Conservation (phyloP, 2,329 filamentous ascomycete species). For the Colletotrichum aenigma region DNA sequence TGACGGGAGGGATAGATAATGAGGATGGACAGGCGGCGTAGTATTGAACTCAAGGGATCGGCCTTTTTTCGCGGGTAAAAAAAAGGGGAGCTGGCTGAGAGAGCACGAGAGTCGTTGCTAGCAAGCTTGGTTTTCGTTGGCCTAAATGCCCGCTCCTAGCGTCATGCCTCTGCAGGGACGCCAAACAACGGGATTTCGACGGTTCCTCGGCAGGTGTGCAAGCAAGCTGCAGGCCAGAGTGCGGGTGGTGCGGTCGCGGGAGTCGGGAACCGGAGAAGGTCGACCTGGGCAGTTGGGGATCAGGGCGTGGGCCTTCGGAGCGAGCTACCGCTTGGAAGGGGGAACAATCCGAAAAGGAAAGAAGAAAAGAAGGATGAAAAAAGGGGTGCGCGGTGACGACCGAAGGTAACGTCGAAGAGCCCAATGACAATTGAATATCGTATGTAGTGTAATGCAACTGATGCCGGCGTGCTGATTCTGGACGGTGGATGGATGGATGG, state of each 20-base stretch:
- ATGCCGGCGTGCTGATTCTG: background rate
- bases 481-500: background rate
- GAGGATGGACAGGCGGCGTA: constrained; percentile 14
- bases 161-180: constrained; percentile 19
- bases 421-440: constrained; percentile 9
- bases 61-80: constrained; percentile 4
- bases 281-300: background rate
- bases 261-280: constrained; percentile 1
- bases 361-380: background rate
- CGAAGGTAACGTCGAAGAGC: background rate
- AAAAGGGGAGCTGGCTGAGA: constrained; percentile 5
- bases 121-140: constrained; percentile 15
- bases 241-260: background rate
- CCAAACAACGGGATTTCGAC: constrained; percentile 13
- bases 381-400: background rate
- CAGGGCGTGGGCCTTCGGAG: background rate
- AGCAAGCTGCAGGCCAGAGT: background rate
- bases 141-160: constrained; percentile 12
- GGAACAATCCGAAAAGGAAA: background rate
- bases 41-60: constrained; percentile 16
- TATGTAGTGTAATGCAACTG: background rate
- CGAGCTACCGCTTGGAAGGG: background rate
- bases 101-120: background rate
- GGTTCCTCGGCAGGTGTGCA: constrained; percentile 7
- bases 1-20: constrained; percentile 15